Percentiles rank a stretch among this genome's conserved stretches.
Conservation (phyloP, 2,329 filamentous ascomycete genomes). For the Aaosphaeria arxii region DNA sequence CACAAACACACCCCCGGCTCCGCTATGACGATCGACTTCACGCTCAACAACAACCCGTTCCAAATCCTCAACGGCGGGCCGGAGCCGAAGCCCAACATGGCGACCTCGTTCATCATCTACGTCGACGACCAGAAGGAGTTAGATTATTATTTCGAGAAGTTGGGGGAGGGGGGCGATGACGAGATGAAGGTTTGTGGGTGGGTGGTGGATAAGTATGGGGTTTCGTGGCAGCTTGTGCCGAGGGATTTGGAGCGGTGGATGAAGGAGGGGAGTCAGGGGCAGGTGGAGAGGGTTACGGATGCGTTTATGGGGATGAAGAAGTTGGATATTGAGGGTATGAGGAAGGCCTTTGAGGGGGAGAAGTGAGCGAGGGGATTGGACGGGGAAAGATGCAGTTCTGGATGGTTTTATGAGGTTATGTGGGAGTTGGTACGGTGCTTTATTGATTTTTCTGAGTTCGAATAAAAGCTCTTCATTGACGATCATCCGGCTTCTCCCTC, state of each 20-base stretch:
- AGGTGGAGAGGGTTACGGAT: slow-evolving; percentile 23
- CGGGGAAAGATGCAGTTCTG: too few relatives aligned
- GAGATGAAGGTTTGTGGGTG: slow-evolving; percentile 43
- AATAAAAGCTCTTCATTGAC: too few relatives aligned
- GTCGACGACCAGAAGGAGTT: slow-evolving; percentile 48
- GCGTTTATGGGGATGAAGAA: slow-evolving; percentile 47
- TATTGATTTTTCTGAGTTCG: too few relatives aligned
- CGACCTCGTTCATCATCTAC: slow-evolving; percentile 45
- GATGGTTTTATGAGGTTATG: too few relatives aligned
- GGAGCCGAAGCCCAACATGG: slow-evolving; percentile 39
- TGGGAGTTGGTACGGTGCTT: too few relatives aligned
- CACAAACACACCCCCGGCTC: slow-evolving; percentile 30
- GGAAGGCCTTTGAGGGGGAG: slow-evolving; percentile 20
- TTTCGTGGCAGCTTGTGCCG: slow-evolving; percentile 50
- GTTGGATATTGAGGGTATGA: slow-evolving; percentile 40
- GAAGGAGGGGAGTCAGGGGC: slow-evolving; percentile 33
- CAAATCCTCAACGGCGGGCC: slow-evolving; percentile 46
- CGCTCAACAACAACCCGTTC: slow-evolving; percentile 40
- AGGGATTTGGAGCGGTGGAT: slow-evolving; percentile 36
- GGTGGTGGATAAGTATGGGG: slow-evolving; percentile 46
- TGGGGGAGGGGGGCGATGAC: slow-evolving; percentile 41
- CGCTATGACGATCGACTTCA: slow-evolving; percentile 40
- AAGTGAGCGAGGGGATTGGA: too few relatives aligned
- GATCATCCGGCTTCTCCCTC: too few relatives aligned
- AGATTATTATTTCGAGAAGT: slow-evolving; percentile 47